Evolutionary conservation across 2,329 filamentous ascomycete species (phyloP), one percentile per base, ranked within the genome.

Genomic region (Aureobasidium sp.): DNA sequence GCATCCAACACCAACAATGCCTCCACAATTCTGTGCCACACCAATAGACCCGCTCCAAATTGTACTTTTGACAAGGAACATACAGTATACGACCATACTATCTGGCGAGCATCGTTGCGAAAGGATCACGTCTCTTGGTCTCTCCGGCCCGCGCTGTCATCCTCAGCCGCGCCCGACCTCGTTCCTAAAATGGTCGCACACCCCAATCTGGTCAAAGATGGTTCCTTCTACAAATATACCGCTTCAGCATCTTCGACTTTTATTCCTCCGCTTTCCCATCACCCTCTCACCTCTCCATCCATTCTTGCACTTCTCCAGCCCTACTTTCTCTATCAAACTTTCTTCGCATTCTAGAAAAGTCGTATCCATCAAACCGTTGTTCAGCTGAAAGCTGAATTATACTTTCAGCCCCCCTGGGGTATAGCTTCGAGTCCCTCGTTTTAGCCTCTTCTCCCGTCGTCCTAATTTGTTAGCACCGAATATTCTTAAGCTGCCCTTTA

Each of bases 1-100:
- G 54, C 54, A 48, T 58, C 54, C 54, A 58, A 58, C 54, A 58
- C 53, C 53, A 57, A 54, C 50, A 54, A 11, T 30, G 53, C 41
- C 53, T n/a, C 53, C 53, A 57, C 53, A 57, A 44, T 7, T n/a
- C 53, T 45, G 53, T 45, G 53, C 53, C 53, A 30, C 53, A 44
- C 39, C 5, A 54, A 36, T 15, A 45, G 29, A 57, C 53, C 41
- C 53, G 53, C 53, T 57, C 13, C n/a, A n/a, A 45, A 57, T 36
- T 13, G 16, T 32, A 6, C 15, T 42, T 21, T n/a, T 54, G 50
- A 32, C 50, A 13, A 54, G 50, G 7, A 15, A 52, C 21, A 21
- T 21, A 21, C 21, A 29, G 37, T 54, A 42, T 54, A 42, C n/a
- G 34, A 39, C 10, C 27, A 42, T 25, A 13, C 27, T 41, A 50